Conservation (phyloP, 2,329 filamentous ascomycete species). For the Coniochaeta prunicola region DNA sequence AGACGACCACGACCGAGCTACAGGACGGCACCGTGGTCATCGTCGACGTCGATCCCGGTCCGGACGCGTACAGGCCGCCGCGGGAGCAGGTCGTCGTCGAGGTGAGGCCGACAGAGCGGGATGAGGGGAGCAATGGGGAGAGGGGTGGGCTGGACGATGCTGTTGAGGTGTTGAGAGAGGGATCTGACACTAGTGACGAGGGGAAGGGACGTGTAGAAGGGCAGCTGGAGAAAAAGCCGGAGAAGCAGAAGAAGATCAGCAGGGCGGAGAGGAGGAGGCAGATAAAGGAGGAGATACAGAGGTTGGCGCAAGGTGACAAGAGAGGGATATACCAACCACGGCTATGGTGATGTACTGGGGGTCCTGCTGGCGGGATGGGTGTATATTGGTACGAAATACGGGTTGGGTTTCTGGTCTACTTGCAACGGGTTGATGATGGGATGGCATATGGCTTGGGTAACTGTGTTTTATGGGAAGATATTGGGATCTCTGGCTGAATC, state of each 20-base stretch:
- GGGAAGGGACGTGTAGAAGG: constrained; percentile 4
- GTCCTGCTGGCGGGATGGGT: neutral
- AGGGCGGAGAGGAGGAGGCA: constrained; percentile 45
- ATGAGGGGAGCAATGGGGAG: constrained; percentile 8
- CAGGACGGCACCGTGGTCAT: constrained; percentile 37
- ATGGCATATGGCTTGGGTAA: neutral
- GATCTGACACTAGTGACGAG: neutral
- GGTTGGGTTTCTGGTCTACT: neutral
- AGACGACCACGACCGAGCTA: constrained; percentile 35
- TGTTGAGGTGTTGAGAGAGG: neutral
- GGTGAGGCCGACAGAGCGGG: constrained; percentile 21
- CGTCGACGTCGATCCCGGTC: constrained; percentile 20
- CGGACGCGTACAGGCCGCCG: constrained; percentile 16
- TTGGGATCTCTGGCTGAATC: too few species aligned
- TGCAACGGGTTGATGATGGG: neutral
- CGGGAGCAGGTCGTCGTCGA: constrained; percentile 22
- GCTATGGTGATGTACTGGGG: constrained; percentile 35
- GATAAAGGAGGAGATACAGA: constrained; percentile 51
- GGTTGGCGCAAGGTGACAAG: constrained; percentile 34
- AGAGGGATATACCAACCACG: constrained; percentile 37
- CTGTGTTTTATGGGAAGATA: neutral
- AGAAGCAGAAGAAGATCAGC: constrained; percentile 37
- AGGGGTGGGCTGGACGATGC: neutral
- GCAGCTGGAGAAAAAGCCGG: neutral
- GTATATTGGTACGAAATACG: neutral